Evolutionary conservation across 169 alveolate genomes (phyloP).

Genomic region (Cryptosporidium baileyi): DNA sequence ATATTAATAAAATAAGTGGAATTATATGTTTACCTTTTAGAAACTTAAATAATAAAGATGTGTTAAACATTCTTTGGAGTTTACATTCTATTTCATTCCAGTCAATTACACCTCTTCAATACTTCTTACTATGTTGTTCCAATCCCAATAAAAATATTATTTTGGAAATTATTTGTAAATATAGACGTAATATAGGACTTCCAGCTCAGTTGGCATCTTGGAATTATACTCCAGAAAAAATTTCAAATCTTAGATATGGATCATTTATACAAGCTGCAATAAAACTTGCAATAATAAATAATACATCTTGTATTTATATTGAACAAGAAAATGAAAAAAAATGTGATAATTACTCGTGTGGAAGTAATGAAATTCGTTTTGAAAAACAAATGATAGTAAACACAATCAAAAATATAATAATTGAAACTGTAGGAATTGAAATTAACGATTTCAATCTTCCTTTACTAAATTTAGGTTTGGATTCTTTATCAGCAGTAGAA

Average conservation of each 20-base stretch:
- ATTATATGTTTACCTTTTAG: slow-evolving; percentile 51
- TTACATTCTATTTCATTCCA: slow-evolving; percentile 11
- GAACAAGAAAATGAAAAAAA: not conserved
- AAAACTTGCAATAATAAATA: slow-evolving; percentile 9
- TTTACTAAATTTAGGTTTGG: slow-evolving; percentile 15
- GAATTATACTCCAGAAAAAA: slow-evolving; percentile 21
- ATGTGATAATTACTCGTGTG: not conserved
- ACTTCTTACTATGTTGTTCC: slow-evolving; percentile 28
- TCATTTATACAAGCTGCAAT: slow-evolving; percentile 58
- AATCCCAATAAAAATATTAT: slow-evolving; percentile 6
- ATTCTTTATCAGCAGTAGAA: slow-evolving; percentile 64
- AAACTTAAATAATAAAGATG: not conserved
- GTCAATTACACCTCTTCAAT: slow-evolving; percentile 9
- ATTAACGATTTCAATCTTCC: not conserved
- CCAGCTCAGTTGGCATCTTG: slow-evolving; percentile 54
- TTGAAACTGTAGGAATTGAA: slow-evolving; percentile 27
- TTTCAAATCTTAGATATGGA: slow-evolving; percentile 17
- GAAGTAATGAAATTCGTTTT: not conserved
- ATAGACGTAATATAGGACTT: slow-evolving; percentile 52
- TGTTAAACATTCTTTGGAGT: slow-evolving; percentile 39
- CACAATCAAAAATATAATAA: not conserved
- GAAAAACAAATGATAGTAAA: not conserved
- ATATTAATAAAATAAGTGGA: slow-evolving; percentile 11
- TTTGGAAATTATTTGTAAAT: slow-evolving; percentile 46
- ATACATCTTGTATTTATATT: slow-evolving; percentile 12